These are phyloP conservation scores for Capronia epimyces DNA, from an alignment of 2,329 filamentous ascomycete genomes.

Conservation along the genomic window DNA sequence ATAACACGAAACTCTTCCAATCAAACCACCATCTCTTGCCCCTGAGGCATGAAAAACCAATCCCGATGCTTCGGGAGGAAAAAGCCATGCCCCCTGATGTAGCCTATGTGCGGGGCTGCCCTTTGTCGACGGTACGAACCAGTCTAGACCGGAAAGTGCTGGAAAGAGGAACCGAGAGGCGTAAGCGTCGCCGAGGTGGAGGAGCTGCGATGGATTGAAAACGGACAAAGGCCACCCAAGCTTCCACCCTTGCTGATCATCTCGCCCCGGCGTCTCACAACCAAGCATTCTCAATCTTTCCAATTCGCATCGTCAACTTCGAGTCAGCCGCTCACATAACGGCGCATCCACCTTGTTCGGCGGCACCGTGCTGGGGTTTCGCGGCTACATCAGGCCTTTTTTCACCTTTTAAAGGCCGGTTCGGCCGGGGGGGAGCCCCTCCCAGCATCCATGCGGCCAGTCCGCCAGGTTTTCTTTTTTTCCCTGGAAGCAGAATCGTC, in stretches of 20 bases:
- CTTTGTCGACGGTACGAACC: slow-evolving; percentile 17
- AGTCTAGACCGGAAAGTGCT: slow-evolving; percentile 11
- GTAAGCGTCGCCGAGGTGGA: slow-evolving; percentile 14
- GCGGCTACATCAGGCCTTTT: slow-evolving; percentile 42
- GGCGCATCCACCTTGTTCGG: slow-evolving; percentile 30
- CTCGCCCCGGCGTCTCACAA: slow-evolving; percentile 9
- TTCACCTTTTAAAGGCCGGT: slow-evolving; percentile 41
- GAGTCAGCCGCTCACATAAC: slow-evolving; percentile 31
- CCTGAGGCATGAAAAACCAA: slow-evolving; percentile 41
- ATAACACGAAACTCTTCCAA: slow-evolving; percentile 11
- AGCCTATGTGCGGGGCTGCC: slow-evolving; percentile 25
- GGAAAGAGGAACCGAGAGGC: slow-evolving; percentile 12
- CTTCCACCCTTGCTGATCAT: slow-evolving; percentile 12
- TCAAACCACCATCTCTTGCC: slow-evolving; percentile 16
- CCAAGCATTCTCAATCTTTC: slow-evolving; percentile 12
- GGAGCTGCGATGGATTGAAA: slow-evolving; percentile 17
- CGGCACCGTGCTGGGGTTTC: slow-evolving; percentile 31
- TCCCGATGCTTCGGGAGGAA: slow-evolving; percentile 39
- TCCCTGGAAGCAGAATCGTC: neutral
- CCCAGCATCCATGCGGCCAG: slow-evolving; percentile 45
- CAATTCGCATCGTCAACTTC: slow-evolving; percentile 8
- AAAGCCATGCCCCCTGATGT: slow-evolving; percentile 43
- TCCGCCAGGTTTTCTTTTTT: slow-evolving; percentile 29
- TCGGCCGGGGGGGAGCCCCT: slow-evolving; percentile 19
- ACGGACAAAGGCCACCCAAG: slow-evolving; percentile 16